Base-by-base conservation (phyloP, 257 asterid species). In the Solanum chmielewskii region DNA sequence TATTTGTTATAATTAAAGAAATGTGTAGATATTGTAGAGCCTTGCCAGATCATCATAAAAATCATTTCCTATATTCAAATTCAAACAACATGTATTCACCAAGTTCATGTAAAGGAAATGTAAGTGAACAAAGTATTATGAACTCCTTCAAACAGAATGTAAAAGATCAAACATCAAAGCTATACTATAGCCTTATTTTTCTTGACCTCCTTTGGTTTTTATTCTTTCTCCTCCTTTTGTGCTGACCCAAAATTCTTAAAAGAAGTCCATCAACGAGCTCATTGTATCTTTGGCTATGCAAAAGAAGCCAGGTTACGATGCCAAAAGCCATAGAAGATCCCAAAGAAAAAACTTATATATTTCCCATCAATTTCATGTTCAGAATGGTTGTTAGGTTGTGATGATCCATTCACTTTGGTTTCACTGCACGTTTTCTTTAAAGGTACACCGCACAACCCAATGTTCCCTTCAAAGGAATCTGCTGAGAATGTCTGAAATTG, bases 401-500 rank as follows among this genome's bases (percentile, higher is more conserved):
- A 49, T 7, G 60, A 49, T 49, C 60, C 60, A 2, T 49, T 0
- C 23, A 49, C 68, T 16, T 47, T 45, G 42, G 18, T 80, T 1
- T 29, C 27, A 29, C 66, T 80, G 27, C 66, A 80, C 3, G 62
- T 77, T 42, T 49, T 44, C 14, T 77, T 47, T 80, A 80, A 27
- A 29, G 84, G 84, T 37, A 47, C 16, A 18, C 9, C 16, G 1
- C 84, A 80, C 33, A 93, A 47, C 41, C 86, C 87, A 14, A 39
- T 2, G 41, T 92, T 92, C 88, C 93, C 93, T 7, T 11, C 52
- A 64, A 23, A 91, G 86, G 90, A 90, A 10, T 21, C 45, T 4
- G 52, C 9, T 2, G 74, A 8, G 86, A 92, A 91, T 13, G 93
- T 90, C 21, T 84, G 88, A 13, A 93, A 5, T 66, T 93, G 95